A percentile compares a stretch with the other conserved stretches of the same genome.
phyloP scores from a whole-genome alignment of 1,139 yeast species.

The Geotrichum phurueaensis region DNA sequence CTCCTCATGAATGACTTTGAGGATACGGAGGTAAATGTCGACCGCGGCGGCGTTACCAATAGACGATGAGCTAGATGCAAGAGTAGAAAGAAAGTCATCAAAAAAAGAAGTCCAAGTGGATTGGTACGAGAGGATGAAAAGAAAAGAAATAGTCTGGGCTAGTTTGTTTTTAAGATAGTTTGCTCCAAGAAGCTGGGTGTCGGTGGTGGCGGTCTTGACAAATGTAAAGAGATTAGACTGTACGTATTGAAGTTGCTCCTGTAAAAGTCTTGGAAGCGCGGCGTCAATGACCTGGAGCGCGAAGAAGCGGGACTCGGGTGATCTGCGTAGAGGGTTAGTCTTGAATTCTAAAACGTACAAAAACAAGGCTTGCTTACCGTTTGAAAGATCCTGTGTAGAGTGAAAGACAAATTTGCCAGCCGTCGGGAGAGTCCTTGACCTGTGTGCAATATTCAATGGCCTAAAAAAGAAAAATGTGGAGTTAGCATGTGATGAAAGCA shows the following conservation, averaged over 20 bases:
- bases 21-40: slow-evolving; percentile 71
- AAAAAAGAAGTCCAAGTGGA: slow-evolving; percentile 61
- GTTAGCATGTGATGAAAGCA: background rate
- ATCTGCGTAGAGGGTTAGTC: slow-evolving; percentile 20
- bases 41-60: slow-evolving; percentile 45
- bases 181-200: slow-evolving; percentile 41
- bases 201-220: slow-evolving; percentile 18
- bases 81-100: slow-evolving; percentile 48
- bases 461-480: slow-evolving; percentile 22
- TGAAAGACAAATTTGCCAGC: slow-evolving; percentile 71
- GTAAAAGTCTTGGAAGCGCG: slow-evolving; percentile 46
- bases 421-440: slow-evolving; percentile 67
- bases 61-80: slow-evolving; percentile 22
- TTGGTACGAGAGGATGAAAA: slow-evolving; percentile 64
- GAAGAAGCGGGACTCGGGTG: slow-evolving; percentile 52
- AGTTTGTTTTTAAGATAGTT: slow-evolving; percentile 70
- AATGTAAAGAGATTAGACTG: slow-evolving; percentile 47
- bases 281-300: slow-evolving; percentile 76
- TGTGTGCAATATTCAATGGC: slow-evolving; percentile 77
- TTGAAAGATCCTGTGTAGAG: slow-evolving; percentile 45
- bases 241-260: slow-evolving; percentile 44
- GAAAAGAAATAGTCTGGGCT: slow-evolving; percentile 62
- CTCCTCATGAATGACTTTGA: slow-evolving; percentile 75
- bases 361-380: slow-evolving; percentile 13
- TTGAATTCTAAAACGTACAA: background rate